phyloP scores from a whole-genome alignment of 257 asterid species.

The Echites panduratus region DNA sequence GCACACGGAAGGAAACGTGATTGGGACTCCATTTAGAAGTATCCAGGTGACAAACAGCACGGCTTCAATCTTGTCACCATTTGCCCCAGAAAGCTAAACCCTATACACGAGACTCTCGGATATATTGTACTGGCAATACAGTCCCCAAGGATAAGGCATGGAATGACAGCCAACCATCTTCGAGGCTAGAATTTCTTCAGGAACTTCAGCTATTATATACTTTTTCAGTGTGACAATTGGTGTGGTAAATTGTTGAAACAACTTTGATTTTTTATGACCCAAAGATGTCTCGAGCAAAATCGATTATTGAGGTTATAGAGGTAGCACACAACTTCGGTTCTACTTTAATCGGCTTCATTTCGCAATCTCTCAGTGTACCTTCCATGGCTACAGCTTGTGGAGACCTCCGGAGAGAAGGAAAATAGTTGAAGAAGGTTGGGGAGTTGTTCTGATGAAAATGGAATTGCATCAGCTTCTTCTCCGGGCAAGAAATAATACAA shows the following conservation, averaged over 20 bases:
- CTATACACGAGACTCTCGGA: too few species aligned
- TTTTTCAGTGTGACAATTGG: constrained; percentile 31
- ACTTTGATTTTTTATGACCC: constrained; percentile 33
- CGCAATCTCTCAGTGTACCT: constrained; percentile 62
- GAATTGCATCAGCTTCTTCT: constrained; percentile 53
- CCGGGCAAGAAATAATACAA: constrained; percentile 32
- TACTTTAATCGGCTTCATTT: constrained; percentile 43
- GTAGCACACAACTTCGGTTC: constrained; percentile 73
- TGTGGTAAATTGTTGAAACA: constrained; percentile 41
- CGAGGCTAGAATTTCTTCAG: constrained; percentile 31
- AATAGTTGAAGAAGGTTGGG: constrained; percentile 38
- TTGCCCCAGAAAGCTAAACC: too few species aligned
- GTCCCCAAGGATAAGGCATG: constrained; percentile 65
- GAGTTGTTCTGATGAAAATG: too few species aligned
- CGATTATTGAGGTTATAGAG: too few species aligned
- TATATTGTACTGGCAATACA: constrained; percentile 58
- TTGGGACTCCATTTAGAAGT: too few species aligned
- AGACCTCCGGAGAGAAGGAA: constrained; percentile 44
- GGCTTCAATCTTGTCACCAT: too few species aligned
- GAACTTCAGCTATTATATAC: constrained; percentile 33
- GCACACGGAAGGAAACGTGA: too few species aligned
- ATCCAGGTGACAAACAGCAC: too few species aligned
- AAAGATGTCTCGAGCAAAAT: constrained; percentile 34
- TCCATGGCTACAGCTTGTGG: too few species aligned
- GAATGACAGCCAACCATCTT: constrained; percentile 64